Evolutionary conservation across 1,139 yeast species (phyloP).

Genomic region (Taiozyma sp.): DNA sequence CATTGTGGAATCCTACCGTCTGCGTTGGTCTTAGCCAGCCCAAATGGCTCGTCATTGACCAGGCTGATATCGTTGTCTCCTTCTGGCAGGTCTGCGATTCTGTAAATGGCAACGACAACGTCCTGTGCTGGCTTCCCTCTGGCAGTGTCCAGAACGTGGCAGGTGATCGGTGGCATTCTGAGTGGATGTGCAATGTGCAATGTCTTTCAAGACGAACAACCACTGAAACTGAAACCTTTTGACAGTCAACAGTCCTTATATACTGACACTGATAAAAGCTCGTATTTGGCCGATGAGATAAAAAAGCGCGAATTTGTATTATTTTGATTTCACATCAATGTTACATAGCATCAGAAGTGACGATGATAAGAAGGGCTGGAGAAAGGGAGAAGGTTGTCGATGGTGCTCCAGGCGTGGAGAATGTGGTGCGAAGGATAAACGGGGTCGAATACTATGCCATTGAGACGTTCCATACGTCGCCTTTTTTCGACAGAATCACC

Average conservation of each 20-base stretch:
- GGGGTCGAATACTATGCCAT: slow-evolving; percentile 30
- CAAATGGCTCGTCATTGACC: slow-evolving; percentile 38
- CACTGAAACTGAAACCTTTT: neutral
- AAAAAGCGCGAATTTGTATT: neutral
- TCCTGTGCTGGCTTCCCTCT: slow-evolving; percentile 71
- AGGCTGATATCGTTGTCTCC: slow-evolving; percentile 27
- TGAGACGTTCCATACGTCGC: slow-evolving; percentile 31
- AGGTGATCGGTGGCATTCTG: slow-evolving; percentile 54
- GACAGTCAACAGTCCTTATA: neutral
- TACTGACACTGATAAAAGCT: neutral
- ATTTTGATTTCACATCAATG: too few species aligned
- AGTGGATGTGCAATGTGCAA: too few species aligned
- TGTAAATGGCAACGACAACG: slow-evolving; percentile 56
- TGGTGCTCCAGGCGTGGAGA: slow-evolving; percentile 31
- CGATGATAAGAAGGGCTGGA: neutral
- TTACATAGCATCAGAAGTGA: neutral
- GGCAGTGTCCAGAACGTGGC: slow-evolving; percentile 86
- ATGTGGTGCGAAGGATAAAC: slow-evolving; percentile 26
- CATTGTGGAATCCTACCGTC: slow-evolving; percentile 78
- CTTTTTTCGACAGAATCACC: slow-evolving; percentile 23
- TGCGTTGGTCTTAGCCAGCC: slow-evolving; percentile 57
- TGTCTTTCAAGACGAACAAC: too few species aligned
- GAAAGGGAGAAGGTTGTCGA: slow-evolving; percentile 14
- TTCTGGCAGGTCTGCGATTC: slow-evolving; percentile 27
- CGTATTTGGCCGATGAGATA: slow-evolving; percentile 1